These are phyloP conservation scores for Symbiodinium pilosum DNA, from an alignment of 73 alveolate genomes.

Conservation along the genomic window DNA sequence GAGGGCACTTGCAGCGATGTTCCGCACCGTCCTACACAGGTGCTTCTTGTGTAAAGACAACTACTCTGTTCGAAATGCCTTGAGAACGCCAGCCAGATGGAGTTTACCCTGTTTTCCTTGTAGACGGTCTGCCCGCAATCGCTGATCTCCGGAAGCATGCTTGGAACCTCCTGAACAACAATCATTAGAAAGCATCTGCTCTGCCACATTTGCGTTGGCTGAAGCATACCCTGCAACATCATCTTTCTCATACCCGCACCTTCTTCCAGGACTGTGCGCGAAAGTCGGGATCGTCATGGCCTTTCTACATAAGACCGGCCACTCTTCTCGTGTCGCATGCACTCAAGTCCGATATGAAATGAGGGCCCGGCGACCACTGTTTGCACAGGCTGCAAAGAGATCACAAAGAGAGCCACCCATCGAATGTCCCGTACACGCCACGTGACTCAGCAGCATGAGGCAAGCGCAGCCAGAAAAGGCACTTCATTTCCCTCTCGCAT, in stretches of 20 bases:
- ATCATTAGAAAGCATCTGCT: too few relatives aligned
- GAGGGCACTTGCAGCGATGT: conserved; percentile 83
- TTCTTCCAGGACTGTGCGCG: conserved; percentile 8
- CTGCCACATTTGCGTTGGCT: too few relatives aligned
- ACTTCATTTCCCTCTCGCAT: too few relatives aligned
- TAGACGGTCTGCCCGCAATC: conserved; percentile 48
- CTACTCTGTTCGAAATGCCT: too few relatives aligned
- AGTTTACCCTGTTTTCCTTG: background rate
- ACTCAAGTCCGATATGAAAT: too few relatives aligned
- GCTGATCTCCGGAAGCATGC: conserved; percentile 27
- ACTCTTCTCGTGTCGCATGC: too few relatives aligned
- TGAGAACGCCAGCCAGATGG: too few relatives aligned
- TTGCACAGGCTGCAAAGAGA: conserved; percentile 74
- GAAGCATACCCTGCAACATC: too few relatives aligned
- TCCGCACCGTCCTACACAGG: background rate
- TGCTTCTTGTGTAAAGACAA: too few relatives aligned
- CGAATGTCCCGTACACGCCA: conserved; percentile 87
- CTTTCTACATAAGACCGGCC: background rate
- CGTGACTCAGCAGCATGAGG: conserved; percentile 41
- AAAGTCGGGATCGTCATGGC: conserved; percentile 62
- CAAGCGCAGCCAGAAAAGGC: background rate
- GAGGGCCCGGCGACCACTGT: conserved; percentile 48
- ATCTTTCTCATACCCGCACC: background rate
- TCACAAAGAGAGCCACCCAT: conserved; percentile 87
- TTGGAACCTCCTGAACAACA: conserved; percentile 55